Base-by-base conservation (phyloP, 495 filamentous ascomycete genomes). In the Annulohypoxylon bovei region DNA sequence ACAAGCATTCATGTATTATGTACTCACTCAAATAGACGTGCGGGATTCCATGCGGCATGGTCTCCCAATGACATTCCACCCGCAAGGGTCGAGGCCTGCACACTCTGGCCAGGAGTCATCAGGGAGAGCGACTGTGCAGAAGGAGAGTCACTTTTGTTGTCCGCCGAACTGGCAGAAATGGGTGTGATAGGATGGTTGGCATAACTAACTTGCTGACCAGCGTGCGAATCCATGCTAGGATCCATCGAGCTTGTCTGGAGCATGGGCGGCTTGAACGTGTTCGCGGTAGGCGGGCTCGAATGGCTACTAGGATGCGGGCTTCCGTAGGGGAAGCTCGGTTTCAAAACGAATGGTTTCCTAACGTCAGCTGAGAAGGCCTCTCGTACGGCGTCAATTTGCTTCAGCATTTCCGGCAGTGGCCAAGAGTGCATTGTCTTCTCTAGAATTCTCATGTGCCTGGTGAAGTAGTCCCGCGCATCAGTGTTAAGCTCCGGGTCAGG, bases 301-400 rank as follows among this genome's bases (percentile, higher is more conserved):
- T 82, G 73, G 68, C 75, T 74, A 74, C 78, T 85, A 79, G 78
- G 89, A 80, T 75, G 88, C 7, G 92, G 93, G 78, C 92, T 97
- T 16, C 92, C 91, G 74, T 94, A 95, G 0, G 94, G 94, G 73
- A 98, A 97, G 57, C 86, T 91, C 14, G 90, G 85, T 78, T 95
- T 97, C 56, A 99, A 80, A 72, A 94, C 91, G 76, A 99, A 99
- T 3, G 95, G 90, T 71, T 92, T 92, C 70, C 82, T 89, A 18
- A 84, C 87, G 78, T 99, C 93, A 27, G 93, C 92, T 18, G 95
- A 98, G 75, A 99, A 98, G 14, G 95, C 95, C 75, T 95, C 90
- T 47, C 94, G 88, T 30, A 99, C 85, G 6, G 93, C 91, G 72
- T 98, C 89, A 65, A 99, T 92, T 78, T 97, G 94, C 30, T 89